phyloP scores from a whole-genome alignment of 768 basidiomycete genomes.

The Mycena vitilis region DNA sequence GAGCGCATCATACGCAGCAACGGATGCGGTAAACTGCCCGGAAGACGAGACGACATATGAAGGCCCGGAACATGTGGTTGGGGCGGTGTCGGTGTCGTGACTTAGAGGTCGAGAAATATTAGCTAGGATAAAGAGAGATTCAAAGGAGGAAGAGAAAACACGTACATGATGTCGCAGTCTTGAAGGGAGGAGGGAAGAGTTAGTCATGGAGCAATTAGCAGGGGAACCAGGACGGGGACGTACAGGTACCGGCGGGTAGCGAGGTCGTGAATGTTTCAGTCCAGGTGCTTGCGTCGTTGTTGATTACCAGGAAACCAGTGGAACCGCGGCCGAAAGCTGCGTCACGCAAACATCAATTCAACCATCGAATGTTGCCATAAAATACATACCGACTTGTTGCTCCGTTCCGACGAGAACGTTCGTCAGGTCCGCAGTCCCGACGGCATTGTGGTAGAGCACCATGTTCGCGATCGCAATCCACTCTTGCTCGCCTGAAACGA shows the following conservation, averaged over 20 bases:
- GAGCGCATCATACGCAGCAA: constrained; percentile 28
- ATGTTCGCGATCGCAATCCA: constrained; percentile 55
- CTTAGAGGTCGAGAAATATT: background rate
- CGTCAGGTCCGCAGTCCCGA: constrained; percentile 45
- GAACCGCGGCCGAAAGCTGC: constrained; percentile 47
- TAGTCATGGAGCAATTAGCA: constrained; percentile 15
- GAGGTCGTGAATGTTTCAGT: constrained; percentile 50
- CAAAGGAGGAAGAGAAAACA: background rate
- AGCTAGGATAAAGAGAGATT: constrained; percentile 7
- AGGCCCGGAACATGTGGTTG: constrained; percentile 26
- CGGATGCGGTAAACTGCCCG: constrained; percentile 26
- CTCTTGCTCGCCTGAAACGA: constrained; percentile 40
- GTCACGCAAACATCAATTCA: background rate
- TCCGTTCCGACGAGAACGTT: constrained; percentile 43
- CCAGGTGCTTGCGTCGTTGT: constrained; percentile 56
- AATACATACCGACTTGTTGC: constrained; percentile 31
- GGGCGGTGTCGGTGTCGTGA: constrained; percentile 25
- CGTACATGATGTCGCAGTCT: constrained; percentile 31
- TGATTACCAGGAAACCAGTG: constrained; percentile 54
- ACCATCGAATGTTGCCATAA: background rate
- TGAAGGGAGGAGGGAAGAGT: background rate
- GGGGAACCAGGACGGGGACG: constrained; percentile 9
- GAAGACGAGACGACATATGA: constrained; percentile 25
- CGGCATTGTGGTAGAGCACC: constrained; percentile 50
- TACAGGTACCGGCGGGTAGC: constrained; percentile 30